A percentile compares a stretch with the other conserved stretches of the same genome.
Evolutionary conservation across 2,329 filamentous ascomycete genomes (phyloP).

Genomic region (Diaporthe batatas): DNA sequence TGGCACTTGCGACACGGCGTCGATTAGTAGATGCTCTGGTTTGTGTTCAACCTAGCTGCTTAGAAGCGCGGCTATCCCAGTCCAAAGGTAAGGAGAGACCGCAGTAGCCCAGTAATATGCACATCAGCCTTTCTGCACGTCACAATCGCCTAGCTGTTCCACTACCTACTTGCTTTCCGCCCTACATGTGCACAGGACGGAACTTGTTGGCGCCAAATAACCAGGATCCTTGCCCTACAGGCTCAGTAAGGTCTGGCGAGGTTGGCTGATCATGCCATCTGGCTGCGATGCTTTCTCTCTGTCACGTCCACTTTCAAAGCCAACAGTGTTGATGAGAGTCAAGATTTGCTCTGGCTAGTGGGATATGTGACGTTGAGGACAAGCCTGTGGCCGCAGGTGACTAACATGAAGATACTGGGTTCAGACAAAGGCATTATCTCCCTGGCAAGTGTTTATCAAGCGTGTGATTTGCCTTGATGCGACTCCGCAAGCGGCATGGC

Average conservation of each 20-base stretch:
- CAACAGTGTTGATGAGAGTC: not conserved
- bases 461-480: not conserved
- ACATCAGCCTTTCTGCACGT: slow-evolving; percentile 32
- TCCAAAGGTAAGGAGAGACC: slow-evolving; percentile 19
- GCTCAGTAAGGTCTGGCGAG: not conserved
- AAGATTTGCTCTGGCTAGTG: no score
- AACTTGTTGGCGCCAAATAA: not conserved
- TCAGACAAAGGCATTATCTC: not conserved
- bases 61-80: not conserved
- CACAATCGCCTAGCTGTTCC: slow-evolving; percentile 24
- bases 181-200: not conserved
- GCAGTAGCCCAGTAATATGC: slow-evolving; percentile 20
- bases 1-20: not conserved
- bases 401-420: not conserved
- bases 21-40: not conserved
- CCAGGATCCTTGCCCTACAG: not conserved
- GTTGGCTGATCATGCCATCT: not conserved
- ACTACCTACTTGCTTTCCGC: not conserved
- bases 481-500: not conserved
- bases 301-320: not conserved
- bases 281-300: no score
- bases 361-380: no score
- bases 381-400: not conserved
- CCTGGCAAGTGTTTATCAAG: not conserved
- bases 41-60: not conserved